Conservation (phyloP, 2,329 filamentous ascomycete genomes). For the Aspergillus sp. region DNA sequence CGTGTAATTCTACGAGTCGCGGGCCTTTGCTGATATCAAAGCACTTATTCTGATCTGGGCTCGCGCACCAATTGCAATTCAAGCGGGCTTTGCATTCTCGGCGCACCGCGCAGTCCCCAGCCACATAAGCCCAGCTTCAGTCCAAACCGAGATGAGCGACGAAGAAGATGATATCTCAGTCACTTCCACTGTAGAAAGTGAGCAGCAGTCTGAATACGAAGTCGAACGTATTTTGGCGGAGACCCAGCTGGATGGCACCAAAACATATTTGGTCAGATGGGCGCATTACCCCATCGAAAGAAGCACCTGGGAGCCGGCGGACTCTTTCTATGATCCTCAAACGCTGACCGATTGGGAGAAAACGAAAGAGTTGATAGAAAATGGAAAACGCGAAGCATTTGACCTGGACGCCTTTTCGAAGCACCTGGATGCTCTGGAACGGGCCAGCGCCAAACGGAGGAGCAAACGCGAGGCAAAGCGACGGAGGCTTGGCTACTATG, state of each 20-base stretch:
- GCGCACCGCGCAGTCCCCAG: no score
- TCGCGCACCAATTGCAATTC: no score
- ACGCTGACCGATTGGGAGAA: conserved; percentile 34
- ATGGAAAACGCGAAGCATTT: conserved; percentile 22
- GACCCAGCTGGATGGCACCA: conserved; percentile 22
- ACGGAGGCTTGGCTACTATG: conserved; percentile 13
- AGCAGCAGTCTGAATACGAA: conserved; percentile 41
- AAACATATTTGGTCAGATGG: conserved; percentile 56
- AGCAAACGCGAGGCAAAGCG: conserved; percentile 21
- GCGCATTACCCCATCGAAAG: conserved; percentile 48
- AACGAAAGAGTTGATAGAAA: conserved; percentile 22
- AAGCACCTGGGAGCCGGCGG: conserved; percentile 46
- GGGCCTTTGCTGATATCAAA: no score
- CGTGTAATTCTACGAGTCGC: no score
- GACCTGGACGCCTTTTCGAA: conserved; percentile 24
- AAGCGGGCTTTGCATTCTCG: no score
- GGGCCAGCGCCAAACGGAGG: conserved; percentile 15
- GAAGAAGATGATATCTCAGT: conserved; percentile 47
- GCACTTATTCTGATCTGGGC: no score
- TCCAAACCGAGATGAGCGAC: conserved; percentile 9
- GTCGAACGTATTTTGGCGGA: conserved; percentile 49
- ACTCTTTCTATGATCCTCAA: conserved; percentile 29
- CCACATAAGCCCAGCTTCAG: no score
- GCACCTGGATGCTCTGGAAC: conserved; percentile 11
- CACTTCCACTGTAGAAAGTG: conserved; percentile 42